Evolutionary conservation across 805 yeast species (phyloP).

Genomic region (Torulaspora gathmanii): DNA sequence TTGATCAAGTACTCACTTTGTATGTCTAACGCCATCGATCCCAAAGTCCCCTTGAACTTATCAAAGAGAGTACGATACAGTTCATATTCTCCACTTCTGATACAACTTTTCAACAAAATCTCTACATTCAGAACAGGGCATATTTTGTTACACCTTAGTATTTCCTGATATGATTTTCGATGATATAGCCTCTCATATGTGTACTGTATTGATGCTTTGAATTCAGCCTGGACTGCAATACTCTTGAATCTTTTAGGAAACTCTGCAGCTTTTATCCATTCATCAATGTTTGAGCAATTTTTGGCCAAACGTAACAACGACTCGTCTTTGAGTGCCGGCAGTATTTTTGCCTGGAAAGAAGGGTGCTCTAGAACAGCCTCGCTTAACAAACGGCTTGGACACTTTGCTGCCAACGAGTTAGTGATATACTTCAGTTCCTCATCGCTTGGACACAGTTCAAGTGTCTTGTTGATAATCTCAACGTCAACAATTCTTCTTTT

Average conservation of each 20-base stretch:
- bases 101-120: constrained; percentile 25
- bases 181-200: constrained; percentile 24
- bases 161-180: constrained; percentile 14
- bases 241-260: constrained; percentile 30
- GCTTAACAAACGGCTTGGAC: constrained; percentile 14
- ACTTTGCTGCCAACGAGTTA: constrained; percentile 19
- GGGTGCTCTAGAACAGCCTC: constrained; percentile 17
- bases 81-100: constrained; percentile 25
- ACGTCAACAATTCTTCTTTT: constrained; percentile 17
- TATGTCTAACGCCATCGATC: constrained; percentile 14
- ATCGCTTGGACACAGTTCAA: constrained; percentile 19
- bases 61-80: constrained; percentile 17
- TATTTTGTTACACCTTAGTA: constrained; percentile 23
- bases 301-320: constrained; percentile 25
- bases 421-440: constrained; percentile 21
- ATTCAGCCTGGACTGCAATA: constrained; percentile 31
- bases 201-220: constrained; percentile 21
- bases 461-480: constrained; percentile 17
- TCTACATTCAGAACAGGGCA: constrained; percentile 28
- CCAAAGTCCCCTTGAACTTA: constrained; percentile 18
- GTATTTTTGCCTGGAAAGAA: constrained; percentile 13
- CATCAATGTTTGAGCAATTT: constrained; percentile 10
- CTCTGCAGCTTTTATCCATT: constrained; percentile 19
- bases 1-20: constrained; percentile 26
- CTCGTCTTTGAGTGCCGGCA: constrained; percentile 24